These are phyloP conservation scores for Raphanus hybrid DNA, from an alignment of 441 rosid species.

Conservation along the genomic window DNA sequence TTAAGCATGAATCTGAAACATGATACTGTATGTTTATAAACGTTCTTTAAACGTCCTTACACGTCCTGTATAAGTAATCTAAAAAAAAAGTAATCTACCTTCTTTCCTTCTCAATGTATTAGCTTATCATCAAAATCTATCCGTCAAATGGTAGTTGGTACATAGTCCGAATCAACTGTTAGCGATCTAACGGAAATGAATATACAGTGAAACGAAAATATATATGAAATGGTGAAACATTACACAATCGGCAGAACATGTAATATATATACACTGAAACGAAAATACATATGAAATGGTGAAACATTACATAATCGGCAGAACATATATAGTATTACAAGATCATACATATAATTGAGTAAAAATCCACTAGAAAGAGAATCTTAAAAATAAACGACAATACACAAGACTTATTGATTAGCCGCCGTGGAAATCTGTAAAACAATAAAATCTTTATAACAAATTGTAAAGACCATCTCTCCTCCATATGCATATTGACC, in stretches of 20 bases:
- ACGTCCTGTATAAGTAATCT: not conserved
- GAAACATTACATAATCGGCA: slow-evolving; percentile 1
- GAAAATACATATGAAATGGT: not conserved
- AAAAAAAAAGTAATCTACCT: not conserved
- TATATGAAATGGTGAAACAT: slow-evolving; percentile 1
- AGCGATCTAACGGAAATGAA: not conserved
- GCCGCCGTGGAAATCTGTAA: slow-evolving; percentile 24
- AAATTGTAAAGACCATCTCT: slow-evolving; percentile 35
- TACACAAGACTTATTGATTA: slow-evolving; percentile 15
- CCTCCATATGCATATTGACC: slow-evolving; percentile 2
- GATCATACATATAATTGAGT: slow-evolving; percentile 20
- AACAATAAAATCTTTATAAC: slow-evolving; percentile 25
- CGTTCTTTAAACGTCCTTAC: not conserved
- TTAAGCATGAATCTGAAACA: not conserved
- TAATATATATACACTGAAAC: not conserved
- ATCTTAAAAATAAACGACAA: too few relatives aligned
- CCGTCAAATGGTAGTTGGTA: too few relatives aligned
- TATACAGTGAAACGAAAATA: not conserved
- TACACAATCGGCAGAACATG: slow-evolving; percentile 1
- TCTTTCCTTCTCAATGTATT: not conserved
- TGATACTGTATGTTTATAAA: not conserved
- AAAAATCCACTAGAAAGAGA: slow-evolving; percentile 2
- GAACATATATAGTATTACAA: slow-evolving; percentile 28
- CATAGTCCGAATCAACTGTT: not conserved
- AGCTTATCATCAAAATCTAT: not conserved